Evolutionary conservation across 495 filamentous ascomycete genomes (phyloP), one percentile per base, ranked within the genome.

Genomic region (Corynascus novoguineensis): DNA sequence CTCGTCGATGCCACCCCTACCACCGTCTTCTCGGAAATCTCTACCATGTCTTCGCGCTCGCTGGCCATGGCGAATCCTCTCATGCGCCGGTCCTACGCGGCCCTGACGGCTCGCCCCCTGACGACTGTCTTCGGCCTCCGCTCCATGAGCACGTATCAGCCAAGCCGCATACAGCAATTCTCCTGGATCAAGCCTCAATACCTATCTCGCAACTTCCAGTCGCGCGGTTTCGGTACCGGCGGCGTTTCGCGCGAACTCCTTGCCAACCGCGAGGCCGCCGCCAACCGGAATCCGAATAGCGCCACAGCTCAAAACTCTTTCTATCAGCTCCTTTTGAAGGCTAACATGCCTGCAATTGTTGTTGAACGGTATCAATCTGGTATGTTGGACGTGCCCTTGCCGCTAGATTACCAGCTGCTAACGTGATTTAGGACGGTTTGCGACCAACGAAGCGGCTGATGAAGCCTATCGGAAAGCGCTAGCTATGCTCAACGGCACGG

Each of bases 321-420:
- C 69, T 98, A 98, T 70, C 84, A 90, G 64, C 85, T 89, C 32
- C 82, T 97, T n/a, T 75, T 97, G 22, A 86, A 83, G 60, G 90
- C 90, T 11, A 89, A 95, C 65, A 91, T 96, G 85, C 88, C 93
- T 6, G 85, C 88, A 7, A 96, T 97, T 48, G 76, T 97, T 28
- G 79, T 95, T 38, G 91, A 97, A 67, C 78, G 93, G 61, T 91
- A 95, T 68, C 85, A 89, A 60, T 89, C 83, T 28, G 87, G 87
- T 68, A 57, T 5, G 63, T 47, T 45, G 10, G 22, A 15, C 24
- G 7, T 24, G 28, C 24, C 8, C 1, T 21, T 35, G 24, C 21
- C 5, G 8, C 14, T 4, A n/a, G 14, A 47, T 15, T 22, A 37
- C 51, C n/a, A n/a, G n/a, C 58, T 35, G 53, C 35, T 7, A 2